Percentiles rank a stretch among this genome's conserved stretches.
These are phyloP conservation scores for Mycena filopes DNA, from an alignment of 768 basidiomycete genomes.

Conservation along the genomic window DNA sequence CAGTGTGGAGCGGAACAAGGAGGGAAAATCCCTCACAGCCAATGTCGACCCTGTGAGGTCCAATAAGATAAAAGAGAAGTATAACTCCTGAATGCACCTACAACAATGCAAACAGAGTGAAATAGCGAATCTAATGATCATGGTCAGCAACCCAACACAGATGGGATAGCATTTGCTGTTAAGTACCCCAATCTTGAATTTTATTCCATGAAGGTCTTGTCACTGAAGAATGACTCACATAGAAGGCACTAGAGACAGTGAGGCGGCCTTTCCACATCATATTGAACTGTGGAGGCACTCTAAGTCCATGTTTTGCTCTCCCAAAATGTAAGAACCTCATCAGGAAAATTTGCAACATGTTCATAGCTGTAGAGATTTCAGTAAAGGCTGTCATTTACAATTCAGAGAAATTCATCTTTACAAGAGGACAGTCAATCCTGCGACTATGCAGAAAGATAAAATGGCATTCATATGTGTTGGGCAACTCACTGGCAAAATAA, in stretches of 20 bases:
- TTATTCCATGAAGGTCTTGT: not conserved
- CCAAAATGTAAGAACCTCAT: constrained; percentile 5
- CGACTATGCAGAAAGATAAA: not conserved
- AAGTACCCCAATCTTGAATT: constrained; percentile 16
- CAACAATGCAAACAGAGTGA: constrained; percentile 14
- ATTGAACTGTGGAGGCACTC: not conserved
- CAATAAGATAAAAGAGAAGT: not conserved
- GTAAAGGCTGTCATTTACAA: not conserved
- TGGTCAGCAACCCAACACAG: not conserved
- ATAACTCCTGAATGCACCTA: not conserved
- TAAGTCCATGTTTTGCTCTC: not conserved
- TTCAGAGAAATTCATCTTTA: not conserved
- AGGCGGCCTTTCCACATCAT: constrained; percentile 19
- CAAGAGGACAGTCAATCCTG: constrained; percentile 11
- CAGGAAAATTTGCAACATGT: constrained; percentile 19
- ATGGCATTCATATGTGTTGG: no score
- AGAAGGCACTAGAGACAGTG: constrained; percentile 9
- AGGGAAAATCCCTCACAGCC: not conserved
- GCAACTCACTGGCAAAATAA: constrained; percentile 6
- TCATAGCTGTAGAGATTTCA: constrained; percentile 9
- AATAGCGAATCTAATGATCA: constrained; percentile 19
- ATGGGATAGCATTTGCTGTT: not conserved
- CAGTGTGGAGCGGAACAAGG: not conserved
- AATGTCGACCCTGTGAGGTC: constrained; percentile 9
- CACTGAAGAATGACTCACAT: not conserved